phyloP scores from a whole-genome alignment of 306 rosid genomes.

The Vigna unguiculata region DNA sequence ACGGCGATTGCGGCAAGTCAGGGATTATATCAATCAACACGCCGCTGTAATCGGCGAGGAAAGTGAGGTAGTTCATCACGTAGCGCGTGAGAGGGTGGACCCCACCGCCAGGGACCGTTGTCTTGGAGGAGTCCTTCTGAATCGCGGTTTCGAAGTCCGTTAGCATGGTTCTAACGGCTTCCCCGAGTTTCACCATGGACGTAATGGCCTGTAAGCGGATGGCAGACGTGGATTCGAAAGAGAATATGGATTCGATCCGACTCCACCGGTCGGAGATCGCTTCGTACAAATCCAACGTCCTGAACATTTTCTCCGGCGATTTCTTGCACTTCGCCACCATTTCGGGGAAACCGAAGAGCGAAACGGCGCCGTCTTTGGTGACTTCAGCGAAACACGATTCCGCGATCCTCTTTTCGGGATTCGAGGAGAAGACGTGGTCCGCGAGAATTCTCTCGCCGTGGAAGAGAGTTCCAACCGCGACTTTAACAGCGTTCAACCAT shows the following conservation, averaged over 20 bases:
- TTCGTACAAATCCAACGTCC: slow-evolving; percentile 69
- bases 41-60: slow-evolving; percentile 69
- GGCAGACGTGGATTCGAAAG: slow-evolving; percentile 61
- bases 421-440: slow-evolving; percentile 56
- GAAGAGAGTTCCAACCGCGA: slow-evolving; percentile 67
- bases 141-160: slow-evolving; percentile 75
- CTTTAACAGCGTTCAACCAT: slow-evolving; percentile 72
- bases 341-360: slow-evolving; percentile 77
- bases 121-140: slow-evolving; percentile 67
- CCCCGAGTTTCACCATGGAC: slow-evolving; percentile 51
- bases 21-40: slow-evolving; percentile 60
- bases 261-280: slow-evolving; percentile 61
- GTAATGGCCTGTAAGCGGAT: slow-evolving; percentile 57
- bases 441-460: slow-evolving; percentile 75
- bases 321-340: slow-evolving; percentile 77
- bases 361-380: slow-evolving; percentile 58
- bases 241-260: slow-evolving; percentile 73
- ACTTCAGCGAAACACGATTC: slow-evolving; percentile 73
- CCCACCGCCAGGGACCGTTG: slow-evolving; percentile 64
- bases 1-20: slow-evolving; percentile 67
- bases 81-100: slow-evolving; percentile 84
- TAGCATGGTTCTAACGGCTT: slow-evolving; percentile 58
- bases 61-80: slow-evolving; percentile 76
- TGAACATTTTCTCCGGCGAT: slow-evolving; percentile 78
- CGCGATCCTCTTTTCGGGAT: slow-evolving; percentile 47